Evolutionary conservation across 768 basidiomycete species (phyloP), one percentile per base, ranked within the genome.

Genomic region (Paxillus ammoniavirescens): DNA sequence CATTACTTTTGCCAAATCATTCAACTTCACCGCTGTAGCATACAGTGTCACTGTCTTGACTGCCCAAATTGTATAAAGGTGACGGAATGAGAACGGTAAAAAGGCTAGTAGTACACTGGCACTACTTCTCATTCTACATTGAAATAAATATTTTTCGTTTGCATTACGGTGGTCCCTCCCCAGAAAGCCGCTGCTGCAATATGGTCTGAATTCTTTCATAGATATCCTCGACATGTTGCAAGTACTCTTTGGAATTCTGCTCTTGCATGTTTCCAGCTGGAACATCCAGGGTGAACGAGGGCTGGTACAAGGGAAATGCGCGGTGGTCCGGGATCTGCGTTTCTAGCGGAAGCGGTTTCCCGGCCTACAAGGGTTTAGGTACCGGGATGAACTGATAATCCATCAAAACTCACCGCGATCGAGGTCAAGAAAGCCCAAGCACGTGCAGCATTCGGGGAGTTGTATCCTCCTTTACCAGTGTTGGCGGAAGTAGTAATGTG

Each of bases 391-490:
- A 10, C 15, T 4, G 17, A 31, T 13, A 9, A 12, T 9, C 17
- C n/a, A 9, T 33, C 50, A 47, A 37, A 43, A 73, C 87, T 56
- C 60, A 93, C 90, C 28, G 82, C 81, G 4, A 90, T 71, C 0
- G 87, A 86, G 1, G 93, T 96, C 15, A 94, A 71, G 61, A 84
- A 84, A 1, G 91, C 76, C 92, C 93, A 97, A 0, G 91, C 90
- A 12, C 93, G 80, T 0, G 94, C 93, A 1, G 85, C 85, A 60
- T 95, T 95, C 2, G 90, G 73, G 4, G 83, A 81, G 60, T 89
- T 77, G 65, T 98, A 97, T 0, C 95, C 95, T 15, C 93, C 92
- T 80, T 69, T 55, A 42, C 65, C 52, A 18, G 66, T 31, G 35
- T 53, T 38, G 26, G 33, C 3, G 9, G 37, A 15, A 21, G 23